Base-by-base conservation (phyloP, 2,329 filamentous ascomycete species). In the Madurella mycetomatis region DNA sequence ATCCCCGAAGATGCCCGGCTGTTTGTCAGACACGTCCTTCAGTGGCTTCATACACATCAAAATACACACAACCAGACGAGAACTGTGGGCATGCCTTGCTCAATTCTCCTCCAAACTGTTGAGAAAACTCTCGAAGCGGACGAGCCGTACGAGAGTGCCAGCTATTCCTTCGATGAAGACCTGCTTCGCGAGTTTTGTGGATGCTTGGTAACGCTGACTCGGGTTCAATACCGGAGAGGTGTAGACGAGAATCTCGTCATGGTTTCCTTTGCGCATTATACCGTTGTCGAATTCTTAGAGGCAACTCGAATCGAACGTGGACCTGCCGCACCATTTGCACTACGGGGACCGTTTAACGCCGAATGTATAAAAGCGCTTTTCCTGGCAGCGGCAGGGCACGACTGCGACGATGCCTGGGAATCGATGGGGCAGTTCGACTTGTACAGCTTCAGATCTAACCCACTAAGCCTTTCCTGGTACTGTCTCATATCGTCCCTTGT, bases 1-100 rank as follows among this genome's bases (percentile, higher is more conserved):
- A 55, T 61, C 31, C 50, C 37, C 4, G 42, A 54, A 15, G 53
- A 58, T 5, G 50, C 43, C 25, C 48, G 48, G 1, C n/a, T 19
- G 9, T 51, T 58, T 16, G 51, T 60, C 34, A 51, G 42, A 13
- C 47, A 56, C 0, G 41, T 42, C n/a, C 41, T 57, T 4, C 37
- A 49, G 0, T 53, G 48, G 53, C 47, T 55, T 11, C 41, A 39
- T 19, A 47, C 47, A 9, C 47, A 47, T 19, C 37, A 17, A 2
- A 5, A 7, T 15, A 49, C 47, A 1, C 47, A 46, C 37, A 25
- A 25, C 4, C 42, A 50, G 5, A 18, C 34, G 25, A 54, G 49
- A 25, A 25, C 25, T 25, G 25, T 25, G 3, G 41, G 34, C 15
- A 53, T 53, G 16, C 32, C 25, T 4, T 25, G 8, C 41, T n/a